A percentile compares a stretch with the other conserved stretches of the same genome.
These are phyloP conservation scores for Malus sieversii DNA, from an alignment of 306 rosid species.

Conservation along the genomic window DNA sequence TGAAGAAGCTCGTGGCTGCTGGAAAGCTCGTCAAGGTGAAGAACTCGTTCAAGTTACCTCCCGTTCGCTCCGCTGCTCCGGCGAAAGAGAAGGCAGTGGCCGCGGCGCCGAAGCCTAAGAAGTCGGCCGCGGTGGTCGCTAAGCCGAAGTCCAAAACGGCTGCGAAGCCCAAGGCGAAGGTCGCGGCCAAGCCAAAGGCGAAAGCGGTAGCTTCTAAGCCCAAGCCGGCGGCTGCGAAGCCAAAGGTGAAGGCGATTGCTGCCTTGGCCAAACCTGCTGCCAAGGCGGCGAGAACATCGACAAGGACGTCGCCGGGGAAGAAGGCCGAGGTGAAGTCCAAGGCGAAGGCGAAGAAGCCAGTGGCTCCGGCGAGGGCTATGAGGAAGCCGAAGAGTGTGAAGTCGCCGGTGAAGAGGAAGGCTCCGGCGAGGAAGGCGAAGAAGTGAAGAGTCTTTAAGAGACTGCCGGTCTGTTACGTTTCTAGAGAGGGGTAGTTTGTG, in stretches of 20 bases:
- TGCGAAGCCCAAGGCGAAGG: conserved; percentile 14
- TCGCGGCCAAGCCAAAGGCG: conserved; percentile 3
- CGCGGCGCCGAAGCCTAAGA: conserved; percentile 3
- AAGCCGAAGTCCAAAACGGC: conserved; percentile 26
- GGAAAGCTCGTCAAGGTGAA: conserved; percentile 74
- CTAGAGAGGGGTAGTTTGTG: background rate
- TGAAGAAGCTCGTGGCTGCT: conserved; percentile 62
- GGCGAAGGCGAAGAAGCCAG: conserved; percentile 28
- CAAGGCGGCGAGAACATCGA: background rate
- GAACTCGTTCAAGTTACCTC: conserved; percentile 60
- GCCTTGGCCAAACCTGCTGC: conserved; percentile 4
- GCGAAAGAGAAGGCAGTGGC: conserved; percentile 6
- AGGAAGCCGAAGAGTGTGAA: conserved; percentile 27
- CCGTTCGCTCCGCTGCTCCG: conserved; percentile 19
- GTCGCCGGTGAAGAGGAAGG: conserved; percentile 35
- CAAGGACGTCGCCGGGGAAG: background rate
- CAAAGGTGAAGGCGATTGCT: conserved; percentile 25
- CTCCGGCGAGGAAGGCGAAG: conserved; percentile 28
- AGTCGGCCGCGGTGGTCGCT: conserved; percentile 16
- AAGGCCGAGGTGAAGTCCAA: background rate
- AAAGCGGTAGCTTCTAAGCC: conserved; percentile 22
- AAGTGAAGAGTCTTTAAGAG: conserved; percentile 8
- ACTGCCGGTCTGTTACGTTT: background rate
- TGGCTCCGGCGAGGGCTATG: conserved; percentile 10
- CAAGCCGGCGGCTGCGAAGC: too few species aligned